A percentile compares a stretch with the other conserved stretches of the same genome.
Conservation (phyloP, 2,329 filamentous ascomycete genomes). For the Penicillium janthinellum region DNA sequence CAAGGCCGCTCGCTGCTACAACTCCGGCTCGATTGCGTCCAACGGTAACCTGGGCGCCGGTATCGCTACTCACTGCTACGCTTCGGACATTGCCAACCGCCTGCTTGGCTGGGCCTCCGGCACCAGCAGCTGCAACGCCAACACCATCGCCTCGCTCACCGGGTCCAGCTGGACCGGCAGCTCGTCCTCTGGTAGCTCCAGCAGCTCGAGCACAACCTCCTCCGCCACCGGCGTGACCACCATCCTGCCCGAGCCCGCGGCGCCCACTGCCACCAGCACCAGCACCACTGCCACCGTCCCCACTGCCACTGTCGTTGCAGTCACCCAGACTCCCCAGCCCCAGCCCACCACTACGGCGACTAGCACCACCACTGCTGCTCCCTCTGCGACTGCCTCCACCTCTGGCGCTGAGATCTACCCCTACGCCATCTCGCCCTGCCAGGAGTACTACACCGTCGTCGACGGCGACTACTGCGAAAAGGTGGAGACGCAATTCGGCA, state of each 20-base stretch:
- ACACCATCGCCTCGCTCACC: slow-evolving; percentile 19
- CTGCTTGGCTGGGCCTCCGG: slow-evolving; percentile 29
- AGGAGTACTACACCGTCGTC: slow-evolving; percentile 25
- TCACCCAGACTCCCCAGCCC: slow-evolving; percentile 7
- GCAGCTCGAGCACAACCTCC: slow-evolving; percentile 8
- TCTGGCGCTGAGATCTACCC: slow-evolving; percentile 21
- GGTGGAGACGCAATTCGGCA: slow-evolving; percentile 22
- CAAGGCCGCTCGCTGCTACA: slow-evolving; percentile 45
- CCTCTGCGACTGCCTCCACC: slow-evolving; percentile 8
- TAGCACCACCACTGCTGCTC: slow-evolving; percentile 22
- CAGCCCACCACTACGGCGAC: background rate
- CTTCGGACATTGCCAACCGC: slow-evolving; percentile 33
- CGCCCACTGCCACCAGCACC: slow-evolving; percentile 1
- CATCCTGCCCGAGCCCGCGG: slow-evolving; percentile 2
- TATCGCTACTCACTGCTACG: slow-evolving; percentile 32
- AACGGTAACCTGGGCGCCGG: slow-evolving; percentile 36
- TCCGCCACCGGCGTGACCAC: slow-evolving; percentile 5
- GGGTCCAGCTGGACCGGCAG: slow-evolving; percentile 11
- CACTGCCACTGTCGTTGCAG: background rate
- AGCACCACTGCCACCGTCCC: background rate
- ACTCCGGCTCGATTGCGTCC: slow-evolving; percentile 41
- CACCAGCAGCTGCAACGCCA: slow-evolving; percentile 20
- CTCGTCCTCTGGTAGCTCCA: slow-evolving; percentile 14
- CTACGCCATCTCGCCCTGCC: slow-evolving; percentile 24
- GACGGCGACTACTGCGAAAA: slow-evolving; percentile 31